A percentile compares a stretch with the other conserved stretches of the same genome.
Evolutionary conservation across 495 filamentous ascomycete genomes (phyloP).

Genomic region (Penicillium antarcticum): DNA sequence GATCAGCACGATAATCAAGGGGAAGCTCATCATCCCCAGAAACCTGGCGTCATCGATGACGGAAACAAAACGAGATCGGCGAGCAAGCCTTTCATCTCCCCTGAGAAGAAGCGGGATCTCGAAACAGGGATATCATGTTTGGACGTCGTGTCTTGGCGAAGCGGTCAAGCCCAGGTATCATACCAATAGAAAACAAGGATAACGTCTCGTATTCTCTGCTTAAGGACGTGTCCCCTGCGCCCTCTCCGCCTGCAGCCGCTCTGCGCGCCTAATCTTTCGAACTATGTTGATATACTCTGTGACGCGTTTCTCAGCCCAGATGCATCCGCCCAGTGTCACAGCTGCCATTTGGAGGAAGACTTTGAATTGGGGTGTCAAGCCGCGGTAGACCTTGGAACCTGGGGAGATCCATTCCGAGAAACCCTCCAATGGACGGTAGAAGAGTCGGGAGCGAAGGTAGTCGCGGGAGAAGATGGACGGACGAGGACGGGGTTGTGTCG

Average conservation of each 20-base stretch:
- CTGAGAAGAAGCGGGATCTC: too few relatives aligned
- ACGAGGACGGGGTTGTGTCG: conserved; percentile 17
- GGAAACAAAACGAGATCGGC: not conserved
- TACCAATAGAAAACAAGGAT: not conserved
- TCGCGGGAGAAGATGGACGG: conserved; percentile 35
- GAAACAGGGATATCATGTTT: not conserved
- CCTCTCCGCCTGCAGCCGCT: conserved; percentile 58
- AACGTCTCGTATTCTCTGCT: not conserved
- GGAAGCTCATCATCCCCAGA: conserved; percentile 2
- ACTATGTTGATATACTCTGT: conserved; percentile 56
- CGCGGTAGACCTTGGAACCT: conserved; percentile 69
- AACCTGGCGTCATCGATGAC: conserved; percentile 6
- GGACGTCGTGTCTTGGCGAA: not conserved
- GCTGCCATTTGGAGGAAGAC: conserved; percentile 84
- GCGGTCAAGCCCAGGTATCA: not conserved
- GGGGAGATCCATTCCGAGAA: conserved; percentile 46
- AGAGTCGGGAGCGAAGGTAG: conserved; percentile 34
- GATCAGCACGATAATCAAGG: conserved; percentile 13
- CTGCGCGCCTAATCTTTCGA: conserved; percentile 58
- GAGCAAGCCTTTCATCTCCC: too few relatives aligned
- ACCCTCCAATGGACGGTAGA: conserved; percentile 42
- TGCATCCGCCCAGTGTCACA: conserved; percentile 81
- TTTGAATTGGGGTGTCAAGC: conserved; percentile 87
- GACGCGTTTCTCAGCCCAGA: conserved; percentile 77
- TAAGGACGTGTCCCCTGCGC: conserved; percentile 31